These are phyloP conservation scores for Kluyveromyces wickerhamii DNA, from an alignment of 805 yeast species.

Conservation along the genomic window DNA sequence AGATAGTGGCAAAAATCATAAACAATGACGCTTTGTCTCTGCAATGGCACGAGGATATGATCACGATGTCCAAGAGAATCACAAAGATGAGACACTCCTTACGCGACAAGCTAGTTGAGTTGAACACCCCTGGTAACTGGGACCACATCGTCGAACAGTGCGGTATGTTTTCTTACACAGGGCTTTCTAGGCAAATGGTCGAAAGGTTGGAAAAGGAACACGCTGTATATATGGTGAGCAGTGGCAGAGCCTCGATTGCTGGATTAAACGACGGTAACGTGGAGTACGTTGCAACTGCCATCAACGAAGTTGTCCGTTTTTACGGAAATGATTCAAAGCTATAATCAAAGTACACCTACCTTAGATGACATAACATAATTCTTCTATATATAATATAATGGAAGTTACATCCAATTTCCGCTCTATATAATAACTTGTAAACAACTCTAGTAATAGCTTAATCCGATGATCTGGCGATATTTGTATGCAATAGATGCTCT, in stretches of 20 bases:
- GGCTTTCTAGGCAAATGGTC: constrained; percentile 70
- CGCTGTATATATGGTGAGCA: constrained; percentile 70
- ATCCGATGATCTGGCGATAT: constrained; percentile 31
- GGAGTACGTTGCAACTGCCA: constrained; percentile 66
- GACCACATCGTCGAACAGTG: constrained; percentile 82
- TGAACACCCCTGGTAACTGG: constrained; percentile 87
- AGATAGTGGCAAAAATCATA: constrained; percentile 72
- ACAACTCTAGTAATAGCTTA: no score
- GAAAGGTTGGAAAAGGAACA: constrained; percentile 65
- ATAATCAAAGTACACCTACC: no score
- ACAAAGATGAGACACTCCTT: constrained; percentile 66
- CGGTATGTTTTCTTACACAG: constrained; percentile 97
- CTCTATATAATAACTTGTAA: no score
- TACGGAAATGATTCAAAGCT: constrained; percentile 20
- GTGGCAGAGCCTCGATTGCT: constrained; percentile 91
- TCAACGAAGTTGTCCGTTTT: constrained; percentile 63
- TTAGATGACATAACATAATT: no score
- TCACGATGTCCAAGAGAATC: constrained; percentile 83
- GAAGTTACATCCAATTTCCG: no score
- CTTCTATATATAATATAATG: no score
- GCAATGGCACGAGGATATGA: constrained; percentile 80
- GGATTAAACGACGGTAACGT: constrained; percentile 81
- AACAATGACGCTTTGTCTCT: constrained; percentile 53
- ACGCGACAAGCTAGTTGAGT: constrained; percentile 48
- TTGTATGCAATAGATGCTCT: constrained; percentile 48